Conservation (phyloP, 1,284 basidiomycete species). For the Ganoderma meredithae region DNA sequence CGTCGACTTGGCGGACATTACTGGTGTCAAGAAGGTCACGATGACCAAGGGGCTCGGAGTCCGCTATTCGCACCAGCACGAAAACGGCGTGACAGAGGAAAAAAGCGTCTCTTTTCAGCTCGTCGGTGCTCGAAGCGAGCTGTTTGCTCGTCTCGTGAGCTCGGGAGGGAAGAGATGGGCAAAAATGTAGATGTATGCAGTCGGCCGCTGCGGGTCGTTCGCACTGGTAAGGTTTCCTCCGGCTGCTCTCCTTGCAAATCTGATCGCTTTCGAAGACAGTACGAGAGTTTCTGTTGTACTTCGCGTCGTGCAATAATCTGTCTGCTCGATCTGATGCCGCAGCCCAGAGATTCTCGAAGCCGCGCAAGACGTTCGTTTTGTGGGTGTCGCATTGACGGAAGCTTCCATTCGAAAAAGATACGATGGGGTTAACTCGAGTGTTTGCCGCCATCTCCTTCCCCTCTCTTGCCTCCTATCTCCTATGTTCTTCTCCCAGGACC, state of each 20-base stretch:
- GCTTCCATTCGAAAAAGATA: not conserved
- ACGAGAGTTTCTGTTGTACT: constrained; percentile 4
- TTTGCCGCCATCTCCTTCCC: not conserved
- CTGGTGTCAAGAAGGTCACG: constrained; percentile 64
- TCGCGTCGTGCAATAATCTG: not conserved
- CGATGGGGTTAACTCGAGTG: not conserved
- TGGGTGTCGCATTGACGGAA: not conserved
- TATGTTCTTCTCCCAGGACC: constrained; percentile 83
- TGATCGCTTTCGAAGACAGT: not conserved
- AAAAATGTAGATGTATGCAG: constrained; percentile 27
- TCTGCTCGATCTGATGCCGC: not conserved
- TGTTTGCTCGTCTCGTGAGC: constrained; percentile 73
- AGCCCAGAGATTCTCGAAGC: not conserved
- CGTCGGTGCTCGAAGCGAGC: constrained; percentile 67
- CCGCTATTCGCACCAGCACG: constrained; percentile 46
- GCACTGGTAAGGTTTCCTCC: not conserved
- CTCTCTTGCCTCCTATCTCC: constrained; percentile 1
- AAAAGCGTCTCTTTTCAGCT: constrained; percentile 64
- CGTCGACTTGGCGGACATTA: constrained; percentile 55
- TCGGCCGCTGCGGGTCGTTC: not conserved
- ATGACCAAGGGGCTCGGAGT: constrained; percentile 61
- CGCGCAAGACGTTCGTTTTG: not conserved
- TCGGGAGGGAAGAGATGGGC: constrained; percentile 50
- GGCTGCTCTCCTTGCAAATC: not conserved
- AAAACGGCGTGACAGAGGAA: constrained; percentile 41